A percentile compares a stretch with the other conserved stretches of the same genome.
Conservation (phyloP, 331 rosid species). For the Quercus phellos region DNA sequence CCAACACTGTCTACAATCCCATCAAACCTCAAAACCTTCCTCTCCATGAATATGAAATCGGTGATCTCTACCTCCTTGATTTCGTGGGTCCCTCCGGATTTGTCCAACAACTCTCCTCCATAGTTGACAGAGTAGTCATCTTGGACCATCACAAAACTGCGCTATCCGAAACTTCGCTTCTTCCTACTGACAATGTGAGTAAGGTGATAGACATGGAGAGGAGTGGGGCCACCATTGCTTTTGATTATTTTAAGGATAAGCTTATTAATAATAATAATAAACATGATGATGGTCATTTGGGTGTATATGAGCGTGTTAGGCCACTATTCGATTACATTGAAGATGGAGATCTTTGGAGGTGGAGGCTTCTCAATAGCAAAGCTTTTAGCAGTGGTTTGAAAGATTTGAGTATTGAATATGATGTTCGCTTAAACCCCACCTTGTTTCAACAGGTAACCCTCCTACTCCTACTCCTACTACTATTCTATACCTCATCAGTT, state of each 20-base stretch:
- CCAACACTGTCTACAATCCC: constrained; percentile 73
- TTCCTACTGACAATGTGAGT: constrained; percentile 31
- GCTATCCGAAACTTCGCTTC: constrained; percentile 18
- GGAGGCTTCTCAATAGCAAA: constrained; percentile 73
- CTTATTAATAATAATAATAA: constrained; percentile 6
- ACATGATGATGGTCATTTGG: neutral
- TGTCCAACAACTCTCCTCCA: constrained; percentile 48
- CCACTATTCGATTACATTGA: constrained; percentile 62
- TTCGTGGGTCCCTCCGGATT: constrained; percentile 73
- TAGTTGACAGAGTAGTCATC: constrained; percentile 57
- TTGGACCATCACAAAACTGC: constrained; percentile 97
- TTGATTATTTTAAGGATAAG: constrained; percentile 70
- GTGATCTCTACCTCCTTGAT: constrained; percentile 78
- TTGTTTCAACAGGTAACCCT: constrained; percentile 61
- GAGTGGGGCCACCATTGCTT: constrained; percentile 95
- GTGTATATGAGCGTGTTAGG: constrained; percentile 44
- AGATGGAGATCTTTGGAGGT: constrained; percentile 91
- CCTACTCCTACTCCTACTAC: neutral
- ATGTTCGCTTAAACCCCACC: constrained; percentile 46
- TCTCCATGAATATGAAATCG: constrained; percentile 38
- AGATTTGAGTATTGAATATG: constrained; percentile 58
- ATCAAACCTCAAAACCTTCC: constrained; percentile 57
- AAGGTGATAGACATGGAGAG: constrained; percentile 62
- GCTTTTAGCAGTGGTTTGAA: constrained; percentile 80
- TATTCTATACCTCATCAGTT: neutral